phyloP scores from a whole-genome alignment of 2,329 filamentous ascomycete species.

The Cyclaneusma minus region DNA sequence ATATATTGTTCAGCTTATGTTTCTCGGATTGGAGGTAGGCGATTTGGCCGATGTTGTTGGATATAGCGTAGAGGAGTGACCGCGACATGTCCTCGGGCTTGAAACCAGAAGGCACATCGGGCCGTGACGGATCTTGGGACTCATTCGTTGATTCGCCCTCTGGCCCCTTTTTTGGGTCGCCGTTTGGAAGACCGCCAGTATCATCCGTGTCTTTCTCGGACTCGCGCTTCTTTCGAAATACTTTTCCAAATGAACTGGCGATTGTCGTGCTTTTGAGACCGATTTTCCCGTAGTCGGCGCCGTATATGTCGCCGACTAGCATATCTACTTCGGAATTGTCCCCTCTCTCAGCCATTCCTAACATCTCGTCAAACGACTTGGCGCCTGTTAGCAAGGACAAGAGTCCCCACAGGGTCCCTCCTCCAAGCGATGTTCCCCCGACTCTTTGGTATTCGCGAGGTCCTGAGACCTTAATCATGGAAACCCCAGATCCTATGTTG shows the following conservation, averaged over 20 bases:
- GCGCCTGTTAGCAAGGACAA: slow-evolving; percentile 86
- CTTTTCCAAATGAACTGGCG: slow-evolving; percentile 90
- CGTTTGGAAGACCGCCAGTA: slow-evolving; percentile 26
- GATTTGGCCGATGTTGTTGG: slow-evolving; percentile 97
- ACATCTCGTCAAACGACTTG: slow-evolving; percentile 93
- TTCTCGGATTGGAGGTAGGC: slow-evolving; percentile 95
- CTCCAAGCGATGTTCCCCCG: slow-evolving; percentile 85
- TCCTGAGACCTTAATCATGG: slow-evolving; percentile 91
- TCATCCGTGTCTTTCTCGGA: slow-evolving; percentile 70
- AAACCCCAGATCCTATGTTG: slow-evolving; percentile 94
- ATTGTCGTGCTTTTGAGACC: slow-evolving; percentile 92
- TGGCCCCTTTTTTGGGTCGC: slow-evolving; percentile 8
- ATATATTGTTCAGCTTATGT: slow-evolving; percentile 80
- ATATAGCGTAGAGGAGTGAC: slow-evolving; percentile 85
- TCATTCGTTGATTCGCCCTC: too few relatives aligned
- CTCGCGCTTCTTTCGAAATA: slow-evolving; percentile 80
- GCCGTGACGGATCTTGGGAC: slow-evolving; percentile 3
- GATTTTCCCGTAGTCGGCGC: slow-evolving; percentile 89
- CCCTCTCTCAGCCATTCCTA: slow-evolving; percentile 75
- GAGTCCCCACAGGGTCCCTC: slow-evolving; percentile 94
- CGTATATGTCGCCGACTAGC: slow-evolving; percentile 96
- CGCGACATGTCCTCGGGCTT: slow-evolving; percentile 73
- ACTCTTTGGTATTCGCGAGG: slow-evolving; percentile 78
- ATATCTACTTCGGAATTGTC: slow-evolving; percentile 93
- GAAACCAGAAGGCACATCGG: slow-evolving; percentile 41